Evolutionary conservation across 768 basidiomycete genomes (phyloP).

Genomic region (Suillus fuscotomentosus): DNA sequence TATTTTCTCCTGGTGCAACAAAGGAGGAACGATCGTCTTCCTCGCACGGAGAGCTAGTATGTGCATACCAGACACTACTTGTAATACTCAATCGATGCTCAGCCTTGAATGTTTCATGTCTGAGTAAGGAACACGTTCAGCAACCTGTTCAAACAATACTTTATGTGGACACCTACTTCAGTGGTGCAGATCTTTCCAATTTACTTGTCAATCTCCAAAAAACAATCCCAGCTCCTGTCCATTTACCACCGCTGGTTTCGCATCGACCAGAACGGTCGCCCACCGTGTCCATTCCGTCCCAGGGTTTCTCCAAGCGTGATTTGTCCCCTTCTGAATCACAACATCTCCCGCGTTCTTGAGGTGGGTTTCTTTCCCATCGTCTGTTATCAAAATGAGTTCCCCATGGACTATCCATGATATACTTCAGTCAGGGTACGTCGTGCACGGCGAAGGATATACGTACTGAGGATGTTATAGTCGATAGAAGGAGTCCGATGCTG

Average conservation of each 20-base stretch:
- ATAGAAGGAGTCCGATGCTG: constrained; percentile 48
- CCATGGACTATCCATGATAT: constrained; percentile 42
- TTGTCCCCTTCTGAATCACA: constrained; percentile 55
- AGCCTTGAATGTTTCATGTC: background rate
- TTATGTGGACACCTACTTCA: background rate
- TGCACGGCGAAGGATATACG: constrained; percentile 14
- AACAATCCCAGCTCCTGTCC: constrained; percentile 37
- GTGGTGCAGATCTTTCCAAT: background rate
- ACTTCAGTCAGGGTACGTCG: background rate
- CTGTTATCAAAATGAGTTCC: constrained; percentile 52
- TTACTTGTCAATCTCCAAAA: constrained; percentile 8
- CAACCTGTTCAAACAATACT: background rate
- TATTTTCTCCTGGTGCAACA: background rate
- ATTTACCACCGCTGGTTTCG: constrained; percentile 49
- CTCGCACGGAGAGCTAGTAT: background rate
- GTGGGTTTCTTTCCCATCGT: constrained; percentile 53
- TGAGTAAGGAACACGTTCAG: background rate
- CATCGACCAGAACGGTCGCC: constrained; percentile 52
- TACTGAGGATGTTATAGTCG: constrained; percentile 61
- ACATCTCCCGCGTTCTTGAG: constrained; percentile 55
- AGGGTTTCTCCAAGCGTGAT: constrained; percentile 65
- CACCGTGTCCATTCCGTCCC: constrained; percentile 47
- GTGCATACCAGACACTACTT: background rate
- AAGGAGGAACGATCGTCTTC: background rate
- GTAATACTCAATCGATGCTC: background rate